Percentiles rank a stretch among this genome's conserved stretches.
These are phyloP conservation scores for Sequoiadendron giganteum DNA, from an alignment of 75 land plant genomes.

Conservation along the genomic window DNA sequence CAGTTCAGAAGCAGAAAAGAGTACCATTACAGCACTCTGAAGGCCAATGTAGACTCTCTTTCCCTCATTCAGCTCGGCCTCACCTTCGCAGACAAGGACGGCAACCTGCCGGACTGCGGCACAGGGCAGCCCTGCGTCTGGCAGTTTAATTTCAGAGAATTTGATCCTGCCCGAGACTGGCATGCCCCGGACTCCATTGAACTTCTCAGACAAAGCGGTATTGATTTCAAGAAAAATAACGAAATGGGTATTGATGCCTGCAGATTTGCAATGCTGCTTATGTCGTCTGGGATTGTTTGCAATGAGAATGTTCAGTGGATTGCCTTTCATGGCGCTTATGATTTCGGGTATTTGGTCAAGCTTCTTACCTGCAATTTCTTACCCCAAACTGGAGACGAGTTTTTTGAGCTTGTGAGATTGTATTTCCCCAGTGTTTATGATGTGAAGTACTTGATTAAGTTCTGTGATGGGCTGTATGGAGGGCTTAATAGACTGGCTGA, in stretches of 20 bases:
- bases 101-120: conserved; percentile 48
- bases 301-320: conserved; percentile 49
- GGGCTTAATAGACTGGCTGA: conserved; percentile 57
- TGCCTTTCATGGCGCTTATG: conserved; percentile 72
- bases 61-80: conserved; percentile 70
- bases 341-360: conserved; percentile 71
- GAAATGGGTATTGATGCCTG: conserved; percentile 39
- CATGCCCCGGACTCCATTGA: conserved; percentile 53
- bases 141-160: conserved; percentile 72
- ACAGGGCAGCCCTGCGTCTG: conserved; percentile 31
- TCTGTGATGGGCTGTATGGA: conserved; percentile 39
- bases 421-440: conserved; percentile 59
- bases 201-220: conserved; percentile 43
- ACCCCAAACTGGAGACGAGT: conserved; percentile 31
- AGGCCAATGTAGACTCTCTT: conserved; percentile 66
- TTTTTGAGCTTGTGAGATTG: conserved; percentile 23
- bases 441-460: conserved; percentile 53
- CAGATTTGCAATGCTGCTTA: conserved; percentile 51
- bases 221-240: conserved; percentile 50
- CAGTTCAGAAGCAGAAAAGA: conserved; percentile 20
- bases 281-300: conserved; percentile 49
- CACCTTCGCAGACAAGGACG: conserved; percentile 55
- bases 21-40: conserved; percentile 49
- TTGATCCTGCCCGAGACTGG: conserved; percentile 30
- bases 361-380: conserved; percentile 55